Conservation (phyloP, 2,329 filamentous ascomycete species). For the Botrytis tulipae region DNA sequence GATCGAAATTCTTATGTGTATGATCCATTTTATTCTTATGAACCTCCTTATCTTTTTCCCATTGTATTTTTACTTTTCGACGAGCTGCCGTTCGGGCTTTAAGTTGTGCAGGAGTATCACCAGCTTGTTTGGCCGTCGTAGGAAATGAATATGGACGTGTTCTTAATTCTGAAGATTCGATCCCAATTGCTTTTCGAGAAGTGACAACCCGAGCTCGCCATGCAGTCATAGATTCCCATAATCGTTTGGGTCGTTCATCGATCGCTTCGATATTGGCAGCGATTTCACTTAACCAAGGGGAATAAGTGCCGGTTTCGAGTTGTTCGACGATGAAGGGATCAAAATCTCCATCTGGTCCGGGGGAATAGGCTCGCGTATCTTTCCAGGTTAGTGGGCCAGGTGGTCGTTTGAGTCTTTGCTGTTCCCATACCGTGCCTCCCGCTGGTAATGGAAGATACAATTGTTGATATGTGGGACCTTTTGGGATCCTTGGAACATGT, state of each 20-base stretch:
- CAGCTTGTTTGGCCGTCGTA: neutral
- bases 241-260: neutral
- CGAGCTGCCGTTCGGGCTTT: neutral
- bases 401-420: neutral
- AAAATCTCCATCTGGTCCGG: neutral
- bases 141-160: neutral
- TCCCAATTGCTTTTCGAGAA: neutral
- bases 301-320: neutral
- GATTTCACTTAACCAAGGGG: neutral
- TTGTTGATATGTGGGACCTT: neutral
- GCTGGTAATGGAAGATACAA: neutral
- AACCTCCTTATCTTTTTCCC: conserved; percentile 1
- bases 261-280: neutral
- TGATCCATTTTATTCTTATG: conserved; percentile 15
- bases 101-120: neutral
- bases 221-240: neutral
- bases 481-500: neutral
- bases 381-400: neutral
- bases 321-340: neutral
- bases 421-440: neutral
- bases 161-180: neutral
- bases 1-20: neutral
- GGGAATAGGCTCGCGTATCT: neutral
- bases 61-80: neutral
- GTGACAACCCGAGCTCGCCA: neutral